Evolutionary conservation across 176 grass and related monocot species (phyloP), one percentile per base, ranked within the genome.

Genomic region (Lolium multiflorum): DNA sequence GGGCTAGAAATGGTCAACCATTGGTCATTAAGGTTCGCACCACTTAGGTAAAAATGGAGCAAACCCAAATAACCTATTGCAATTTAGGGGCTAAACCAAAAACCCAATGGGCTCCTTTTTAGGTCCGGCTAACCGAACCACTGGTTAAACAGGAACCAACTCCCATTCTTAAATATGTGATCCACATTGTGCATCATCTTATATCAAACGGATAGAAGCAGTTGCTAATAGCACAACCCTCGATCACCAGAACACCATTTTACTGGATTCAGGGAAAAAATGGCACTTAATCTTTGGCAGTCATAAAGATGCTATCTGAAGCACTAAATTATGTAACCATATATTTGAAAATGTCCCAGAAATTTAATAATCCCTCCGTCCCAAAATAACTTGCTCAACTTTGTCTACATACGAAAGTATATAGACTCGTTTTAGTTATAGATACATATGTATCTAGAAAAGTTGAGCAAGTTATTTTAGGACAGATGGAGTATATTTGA

Each of bases 141-240:
- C 31, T 35, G 31, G 31, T 35, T 35, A 35, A 35, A 35, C 31
- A 3, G 31, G 31, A 35, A 35, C 31, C 31, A 35, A 35, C 31
- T 35, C 31, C 31, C 31, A 35, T 35, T 35, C 31, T 35, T 35
- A 35, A 35, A 35, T 25, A 66, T 22, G 25, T 22, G 4, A 67
- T 20, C 14, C 69, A 21, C 25, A 72, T 62, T 61, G 65, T 62
- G 41, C 24, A 62, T 61, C 16, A 66, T 28, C 26, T 25, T 79
- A 58, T 80, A 86, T 28, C 18, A 61, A 51, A 39, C 22, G 49
- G 38, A 75, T 78, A 71, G 16, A 71, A 61, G 15, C 46, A 62
- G 10, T 56, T 26, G 7, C 74, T 63, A 79, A 88, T 28, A 70
- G 28, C 4, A 78, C 43, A 72, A 59, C 50, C 3, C 58, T 75